phyloP scores from a whole-genome alignment of 163 green algal genomes.

The Scenedesmus sp. region DNA sequence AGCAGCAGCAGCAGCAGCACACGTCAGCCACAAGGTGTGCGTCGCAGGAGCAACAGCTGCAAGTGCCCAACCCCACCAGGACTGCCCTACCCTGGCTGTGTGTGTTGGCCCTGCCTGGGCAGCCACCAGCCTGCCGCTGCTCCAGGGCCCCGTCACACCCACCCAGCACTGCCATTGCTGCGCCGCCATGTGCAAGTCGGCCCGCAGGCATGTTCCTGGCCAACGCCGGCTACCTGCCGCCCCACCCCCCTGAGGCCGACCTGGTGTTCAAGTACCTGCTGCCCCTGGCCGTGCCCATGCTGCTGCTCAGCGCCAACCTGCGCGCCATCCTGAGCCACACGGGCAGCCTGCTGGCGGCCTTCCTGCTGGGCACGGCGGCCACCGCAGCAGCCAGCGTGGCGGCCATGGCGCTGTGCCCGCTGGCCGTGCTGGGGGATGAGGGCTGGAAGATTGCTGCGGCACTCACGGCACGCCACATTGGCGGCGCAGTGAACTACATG shows the following conservation, averaged over 20 bases:
- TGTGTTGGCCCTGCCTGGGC: too few relatives aligned
- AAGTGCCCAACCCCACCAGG: too few relatives aligned
- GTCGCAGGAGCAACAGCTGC: too few relatives aligned
- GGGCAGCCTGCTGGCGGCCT: slow-evolving; percentile 82
- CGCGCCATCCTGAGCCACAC: slow-evolving; percentile 80
- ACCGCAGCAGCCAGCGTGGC: slow-evolving; percentile 74
- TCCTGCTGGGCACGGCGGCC: slow-evolving; percentile 81
- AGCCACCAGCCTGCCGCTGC: too few relatives aligned
- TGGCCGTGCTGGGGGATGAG: slow-evolving; percentile 82
- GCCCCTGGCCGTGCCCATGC: slow-evolving; percentile 92
- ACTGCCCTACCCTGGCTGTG: too few relatives aligned
- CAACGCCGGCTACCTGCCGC: slow-evolving; percentile 85
- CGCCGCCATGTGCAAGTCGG: neutral
- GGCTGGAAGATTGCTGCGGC: slow-evolving; percentile 87
- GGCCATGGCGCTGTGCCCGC: slow-evolving; percentile 79
- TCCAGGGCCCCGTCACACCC: too few relatives aligned
- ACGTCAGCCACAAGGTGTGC: too few relatives aligned
- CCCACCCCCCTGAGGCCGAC: slow-evolving; percentile 72
- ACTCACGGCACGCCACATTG: slow-evolving; percentile 92
- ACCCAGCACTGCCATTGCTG: too few relatives aligned
- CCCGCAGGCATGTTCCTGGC: slow-evolving; percentile 77
- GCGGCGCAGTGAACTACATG: slow-evolving; percentile 96
- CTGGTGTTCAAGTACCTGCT: slow-evolving; percentile 93
- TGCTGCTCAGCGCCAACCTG: slow-evolving; percentile 91
- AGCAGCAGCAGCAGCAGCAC: neutral